These are phyloP conservation scores for Penicillium brevicompactum DNA, from an alignment of 2,329 filamentous ascomycete genomes.

Conservation along the genomic window DNA sequence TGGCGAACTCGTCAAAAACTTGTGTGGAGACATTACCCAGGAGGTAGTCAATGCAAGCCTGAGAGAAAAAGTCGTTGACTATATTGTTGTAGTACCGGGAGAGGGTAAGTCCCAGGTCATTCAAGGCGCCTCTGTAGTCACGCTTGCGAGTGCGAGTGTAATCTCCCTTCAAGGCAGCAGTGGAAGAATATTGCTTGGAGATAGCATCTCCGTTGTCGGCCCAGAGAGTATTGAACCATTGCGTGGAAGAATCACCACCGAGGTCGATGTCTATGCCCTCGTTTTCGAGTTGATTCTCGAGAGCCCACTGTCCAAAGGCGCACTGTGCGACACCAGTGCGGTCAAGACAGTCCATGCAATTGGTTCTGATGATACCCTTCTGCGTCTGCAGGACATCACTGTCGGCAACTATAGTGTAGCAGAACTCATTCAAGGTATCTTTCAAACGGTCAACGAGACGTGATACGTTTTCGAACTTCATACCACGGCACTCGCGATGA, in stretches of 20 bases:
- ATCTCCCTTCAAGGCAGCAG: conserved; percentile 93
- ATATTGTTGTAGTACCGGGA: conserved; percentile 79
- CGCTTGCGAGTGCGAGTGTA: conserved; percentile 90
- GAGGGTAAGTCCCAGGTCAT: conserved; percentile 85
- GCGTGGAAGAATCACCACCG: conserved; percentile 74
- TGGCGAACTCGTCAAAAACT: conserved; percentile 93
- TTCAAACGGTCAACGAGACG: conserved; percentile 72
- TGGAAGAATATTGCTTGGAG: conserved; percentile 93
- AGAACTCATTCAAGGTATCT: conserved; percentile 67
- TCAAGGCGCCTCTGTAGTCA: conserved; percentile 86
- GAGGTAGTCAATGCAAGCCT: conserved; percentile 91
- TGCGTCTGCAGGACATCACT: conserved; percentile 55
- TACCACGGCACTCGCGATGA: conserved; percentile 85
- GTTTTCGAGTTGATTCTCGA: conserved; percentile 75
- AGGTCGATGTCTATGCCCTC: conserved; percentile 76
- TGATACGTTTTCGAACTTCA: conserved; percentile 96
- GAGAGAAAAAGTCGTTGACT: conserved; percentile 96
- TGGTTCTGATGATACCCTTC: conserved; percentile 80
- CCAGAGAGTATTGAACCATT: conserved; percentile 97
- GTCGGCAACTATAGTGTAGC: conserved; percentile 66
- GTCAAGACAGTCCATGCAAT: conserved; percentile 98
- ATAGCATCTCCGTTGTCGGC: conserved; percentile 97
- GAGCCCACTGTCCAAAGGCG: conserved; percentile 78
- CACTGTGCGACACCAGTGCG: conserved; percentile 95
- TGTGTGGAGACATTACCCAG: conserved; percentile 82